phyloP scores from a whole-genome alignment of 257 asterid species.

The Solanum bulbocastanum region DNA sequence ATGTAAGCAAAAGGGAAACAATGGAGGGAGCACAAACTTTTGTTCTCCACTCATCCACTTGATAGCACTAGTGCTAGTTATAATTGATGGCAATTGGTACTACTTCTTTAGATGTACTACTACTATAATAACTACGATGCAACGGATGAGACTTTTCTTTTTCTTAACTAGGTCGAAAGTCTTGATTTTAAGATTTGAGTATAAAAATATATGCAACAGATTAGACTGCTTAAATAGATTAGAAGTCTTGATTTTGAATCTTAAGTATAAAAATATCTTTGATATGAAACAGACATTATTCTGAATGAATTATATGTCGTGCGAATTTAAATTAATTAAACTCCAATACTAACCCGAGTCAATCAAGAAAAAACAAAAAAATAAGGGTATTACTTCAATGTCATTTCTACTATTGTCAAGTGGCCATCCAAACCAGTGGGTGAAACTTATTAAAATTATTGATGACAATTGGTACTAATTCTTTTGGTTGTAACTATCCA shows the following conservation, averaged over 20 bases:
- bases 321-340: background rate
- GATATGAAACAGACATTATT: rapidly evolving
- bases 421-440: background rate
- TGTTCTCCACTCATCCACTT: conserved; percentile 3
- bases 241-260: no score
- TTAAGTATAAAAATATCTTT: background rate
- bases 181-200: no score
- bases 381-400: background rate
- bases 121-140: background rate
- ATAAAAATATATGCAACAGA: no score
- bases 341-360: background rate
- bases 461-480: background rate
- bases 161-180: no score
- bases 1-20: background rate
- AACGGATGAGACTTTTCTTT: no score
- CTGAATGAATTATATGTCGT: background rate
- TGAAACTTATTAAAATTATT: background rate
- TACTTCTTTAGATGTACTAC: background rate
- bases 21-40: background rate
- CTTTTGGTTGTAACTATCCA: background rate
- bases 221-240: no score
- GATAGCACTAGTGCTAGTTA: background rate
- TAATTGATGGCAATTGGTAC: background rate
- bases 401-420: background rate
- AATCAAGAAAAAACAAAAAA: background rate